Base-by-base conservation (phyloP, 495 filamentous ascomycete species). In the Hypoxylon rickii region DNA sequence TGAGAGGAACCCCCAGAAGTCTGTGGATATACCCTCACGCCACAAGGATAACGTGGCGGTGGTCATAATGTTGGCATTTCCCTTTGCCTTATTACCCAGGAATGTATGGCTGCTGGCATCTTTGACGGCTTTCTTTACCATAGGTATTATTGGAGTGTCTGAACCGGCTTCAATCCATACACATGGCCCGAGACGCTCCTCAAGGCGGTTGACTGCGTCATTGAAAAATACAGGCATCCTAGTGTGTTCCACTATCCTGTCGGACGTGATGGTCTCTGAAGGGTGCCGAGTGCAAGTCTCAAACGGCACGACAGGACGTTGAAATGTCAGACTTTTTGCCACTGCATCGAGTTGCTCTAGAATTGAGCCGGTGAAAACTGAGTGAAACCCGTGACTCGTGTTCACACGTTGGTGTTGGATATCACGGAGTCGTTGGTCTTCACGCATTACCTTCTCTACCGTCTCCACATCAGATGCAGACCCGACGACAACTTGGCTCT, bases 361-460 rank as follows among this genome's bases (percentile, higher is more conserved):
- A 3, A 78, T 43, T 3, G 66, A 51, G 11, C 78, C 72, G 0
- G 67, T 70, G 16, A 78, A 65, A 8, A 46, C 24, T 0, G 76
- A 79, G 51, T 80, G 77, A 48, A 76, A 80, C 8, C 66, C 77
- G 48, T 80, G 74, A 4, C 66, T 78, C 11, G 69, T 66, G 40
- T 66, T 53, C 1, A 80, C 58, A 8, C 59, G 57, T 57, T 70
- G 58, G 11, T 19, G 45, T 26, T 49, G 33, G 19, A 72, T 32
- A 11, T 44, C 58, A 8, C 43, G 43, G 4, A 47, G 10, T 7
- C 47, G 41, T 7, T 43, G 31, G 0, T 53, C 46, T n/a, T 38
- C 47, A 3, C 37, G 40, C 4, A 64, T 34, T 13, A 46, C 21
- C 26, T 55, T 36, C 17, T 70, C 45, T 7, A 59, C 10, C 11